Percentiles rank a stretch among this genome's conserved stretches.
Conservation (phyloP, 2,329 filamentous ascomycete genomes). For the Eurotiales sp. region DNA sequence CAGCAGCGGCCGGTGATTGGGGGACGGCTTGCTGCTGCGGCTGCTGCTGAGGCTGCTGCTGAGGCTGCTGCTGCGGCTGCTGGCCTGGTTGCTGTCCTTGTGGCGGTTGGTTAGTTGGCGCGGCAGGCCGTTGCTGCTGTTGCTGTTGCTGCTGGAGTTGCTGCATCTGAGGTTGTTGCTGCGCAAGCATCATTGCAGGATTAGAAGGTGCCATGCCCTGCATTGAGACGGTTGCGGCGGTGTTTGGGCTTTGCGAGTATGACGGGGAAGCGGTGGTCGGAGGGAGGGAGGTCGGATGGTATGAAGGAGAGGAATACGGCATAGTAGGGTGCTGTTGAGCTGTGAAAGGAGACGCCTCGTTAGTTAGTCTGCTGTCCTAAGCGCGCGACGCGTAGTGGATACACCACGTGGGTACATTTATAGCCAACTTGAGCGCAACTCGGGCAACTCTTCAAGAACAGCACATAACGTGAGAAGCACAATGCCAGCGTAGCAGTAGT, state of each 20-base stretch:
- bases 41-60: slow-evolving; percentile 18
- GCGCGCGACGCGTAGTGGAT: slow-evolving; percentile 15
- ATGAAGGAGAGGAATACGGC: slow-evolving; percentile 28
- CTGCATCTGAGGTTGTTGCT: slow-evolving; percentile 17
- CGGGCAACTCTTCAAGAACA: no score
- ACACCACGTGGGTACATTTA: slow-evolving; percentile 6
- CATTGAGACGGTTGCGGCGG: slow-evolving; percentile 27
- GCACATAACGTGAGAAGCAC: no score
- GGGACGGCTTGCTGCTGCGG: slow-evolving; percentile 19
- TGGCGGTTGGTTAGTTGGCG: not conserved
- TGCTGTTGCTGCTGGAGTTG: not conserved
- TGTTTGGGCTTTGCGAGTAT: slow-evolving; percentile 25
- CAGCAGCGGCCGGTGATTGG: slow-evolving; percentile 25
- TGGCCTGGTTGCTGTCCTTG: slow-evolving; percentile 1
- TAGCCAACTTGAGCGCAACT: slow-evolving; percentile 1
- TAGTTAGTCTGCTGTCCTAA: slow-evolving; percentile 13
- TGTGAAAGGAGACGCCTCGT: slow-evolving; percentile 18
- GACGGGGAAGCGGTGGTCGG: slow-evolving; percentile 30
- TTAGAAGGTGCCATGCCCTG: slow-evolving; percentile 35
- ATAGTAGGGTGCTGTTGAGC: slow-evolving; percentile 36
- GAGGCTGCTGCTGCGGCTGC: no score
- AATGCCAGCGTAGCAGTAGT: not conserved
- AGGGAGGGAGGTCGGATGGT: slow-evolving; percentile 26
- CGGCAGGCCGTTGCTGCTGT: slow-evolving; percentile 12
- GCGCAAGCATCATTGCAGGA: slow-evolving; percentile 28